These are phyloP conservation scores for Jamesozyma piceae DNA, from an alignment of 805 yeast species.

Conservation along the genomic window DNA sequence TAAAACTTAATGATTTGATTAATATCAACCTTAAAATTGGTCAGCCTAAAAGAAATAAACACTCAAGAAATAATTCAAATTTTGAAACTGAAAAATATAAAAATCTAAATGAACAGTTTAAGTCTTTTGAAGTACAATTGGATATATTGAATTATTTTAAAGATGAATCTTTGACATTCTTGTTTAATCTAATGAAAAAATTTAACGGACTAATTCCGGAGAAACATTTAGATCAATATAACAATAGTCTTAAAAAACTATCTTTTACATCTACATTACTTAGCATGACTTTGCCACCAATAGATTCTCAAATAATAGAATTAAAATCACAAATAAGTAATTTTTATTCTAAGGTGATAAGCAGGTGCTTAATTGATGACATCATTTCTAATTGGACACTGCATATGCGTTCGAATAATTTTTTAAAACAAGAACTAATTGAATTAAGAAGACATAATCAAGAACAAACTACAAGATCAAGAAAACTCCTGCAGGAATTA, in stretches of 20 bases:
- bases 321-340: background rate
- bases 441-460: conserved; percentile 1
- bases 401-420: conserved; percentile 1
- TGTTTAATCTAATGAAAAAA: conserved; percentile 1
- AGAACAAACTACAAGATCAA: background rate
- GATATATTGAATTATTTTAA: conserved; percentile 3
- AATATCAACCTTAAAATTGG: background rate
- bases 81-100: background rate
- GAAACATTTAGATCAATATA: background rate
- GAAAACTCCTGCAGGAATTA: no score
- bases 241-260: conserved; percentile 2
- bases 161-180: conserved; percentile 4
- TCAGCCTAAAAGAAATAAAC: background rate
- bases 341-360: conserved; percentile 2
- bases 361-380: background rate
- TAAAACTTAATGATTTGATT: background rate
- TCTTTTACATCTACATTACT: background rate
- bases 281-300: background rate
- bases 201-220: conserved; percentile 2
- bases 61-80: background rate
- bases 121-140: background rate
- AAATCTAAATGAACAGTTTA: background rate
- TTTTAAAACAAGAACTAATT: conserved; percentile 1
- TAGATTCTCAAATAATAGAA: background rate
- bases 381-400: background rate